Conservation (phyloP, 495 filamentous ascomycete genomes). For the Podospora sp. region DNA sequence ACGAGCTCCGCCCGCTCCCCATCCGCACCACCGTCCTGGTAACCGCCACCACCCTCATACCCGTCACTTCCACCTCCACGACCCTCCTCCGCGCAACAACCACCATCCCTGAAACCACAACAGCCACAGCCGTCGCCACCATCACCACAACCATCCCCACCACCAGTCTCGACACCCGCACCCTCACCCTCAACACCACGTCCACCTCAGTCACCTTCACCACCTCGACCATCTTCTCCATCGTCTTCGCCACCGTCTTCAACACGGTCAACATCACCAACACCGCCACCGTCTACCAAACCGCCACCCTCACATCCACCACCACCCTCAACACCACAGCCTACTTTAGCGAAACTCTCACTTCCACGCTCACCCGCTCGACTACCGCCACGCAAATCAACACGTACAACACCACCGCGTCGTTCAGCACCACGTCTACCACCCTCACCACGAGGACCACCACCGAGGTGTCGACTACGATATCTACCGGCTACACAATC, state of each 20-base stretch:
- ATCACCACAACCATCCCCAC: conserved; percentile 13
- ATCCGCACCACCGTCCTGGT: conserved; percentile 19
- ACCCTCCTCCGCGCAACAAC: conserved; percentile 7
- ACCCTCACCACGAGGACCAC: conserved; percentile 4
- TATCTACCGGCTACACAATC: not conserved
- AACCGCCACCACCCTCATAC: conserved; percentile 14
- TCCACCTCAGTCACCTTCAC: conserved; percentile 14
- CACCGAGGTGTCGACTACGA: conserved; percentile 1
- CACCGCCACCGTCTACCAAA: conserved; percentile 22
- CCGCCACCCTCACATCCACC: conserved; percentile 13
- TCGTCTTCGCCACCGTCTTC: conserved; percentile 28
- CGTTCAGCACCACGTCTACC: not conserved
- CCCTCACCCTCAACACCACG: conserved; percentile 20
- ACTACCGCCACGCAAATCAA: not conserved
- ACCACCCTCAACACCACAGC: conserved; percentile 18
- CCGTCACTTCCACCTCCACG: conserved; percentile 13
- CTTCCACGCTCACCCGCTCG: conserved; percentile 17
- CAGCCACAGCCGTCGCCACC: not conserved
- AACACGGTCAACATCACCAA: conserved; percentile 24
- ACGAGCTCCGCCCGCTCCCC: conserved; percentile 16
- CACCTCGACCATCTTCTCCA: conserved; percentile 23
- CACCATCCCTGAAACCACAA: conserved; percentile 12
- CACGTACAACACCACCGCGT: not conserved
- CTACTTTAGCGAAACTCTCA: conserved; percentile 20
- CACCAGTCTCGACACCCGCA: conserved; percentile 18